Percentiles rank a stretch among this genome's conserved stretches.
phyloP scores from a whole-genome alignment of 805 yeast species.

The Pichia scutulata region DNA sequence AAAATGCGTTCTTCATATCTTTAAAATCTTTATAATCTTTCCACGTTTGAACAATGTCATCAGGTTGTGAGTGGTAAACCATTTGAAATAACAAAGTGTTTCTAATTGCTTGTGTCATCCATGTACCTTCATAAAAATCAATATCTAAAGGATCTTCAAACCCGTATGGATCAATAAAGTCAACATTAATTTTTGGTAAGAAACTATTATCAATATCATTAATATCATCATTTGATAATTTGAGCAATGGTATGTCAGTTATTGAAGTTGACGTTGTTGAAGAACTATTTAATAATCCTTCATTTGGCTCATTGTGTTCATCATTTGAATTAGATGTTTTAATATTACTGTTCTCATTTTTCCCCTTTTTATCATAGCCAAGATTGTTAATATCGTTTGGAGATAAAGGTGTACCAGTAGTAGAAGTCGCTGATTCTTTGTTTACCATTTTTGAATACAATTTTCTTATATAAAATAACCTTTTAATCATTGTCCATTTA shows the following conservation, averaged over 20 bases:
- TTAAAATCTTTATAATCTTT: conserved; percentile 71
- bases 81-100: conserved; percentile 76
- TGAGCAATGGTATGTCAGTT: conserved; percentile 23
- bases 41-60: conserved; percentile 86
- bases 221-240: conserved; percentile 37
- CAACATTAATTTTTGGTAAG: conserved; percentile 29
- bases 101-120: conserved; percentile 76
- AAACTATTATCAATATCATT: conserved; percentile 30
- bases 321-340: background rate
- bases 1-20: conserved; percentile 52
- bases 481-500: conserved; percentile 66
- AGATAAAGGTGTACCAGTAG: background rate
- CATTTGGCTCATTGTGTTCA: background rate
- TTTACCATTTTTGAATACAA: conserved; percentile 39
- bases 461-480: conserved; percentile 62
- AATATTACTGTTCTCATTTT: background rate
- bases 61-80: conserved; percentile 93
- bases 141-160: conserved; percentile 82
- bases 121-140: conserved; percentile 76
- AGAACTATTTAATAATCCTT: conserved; percentile 9
- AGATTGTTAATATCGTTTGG: background rate
- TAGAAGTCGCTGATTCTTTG: conserved; percentile 10
- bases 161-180: conserved; percentile 75
- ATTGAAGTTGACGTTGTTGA: background rate
- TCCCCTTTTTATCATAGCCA: background rate